Evolutionary conservation across 2,329 filamentous ascomycete genomes (phyloP).

Genomic region (Colletotrichum sp.): DNA sequence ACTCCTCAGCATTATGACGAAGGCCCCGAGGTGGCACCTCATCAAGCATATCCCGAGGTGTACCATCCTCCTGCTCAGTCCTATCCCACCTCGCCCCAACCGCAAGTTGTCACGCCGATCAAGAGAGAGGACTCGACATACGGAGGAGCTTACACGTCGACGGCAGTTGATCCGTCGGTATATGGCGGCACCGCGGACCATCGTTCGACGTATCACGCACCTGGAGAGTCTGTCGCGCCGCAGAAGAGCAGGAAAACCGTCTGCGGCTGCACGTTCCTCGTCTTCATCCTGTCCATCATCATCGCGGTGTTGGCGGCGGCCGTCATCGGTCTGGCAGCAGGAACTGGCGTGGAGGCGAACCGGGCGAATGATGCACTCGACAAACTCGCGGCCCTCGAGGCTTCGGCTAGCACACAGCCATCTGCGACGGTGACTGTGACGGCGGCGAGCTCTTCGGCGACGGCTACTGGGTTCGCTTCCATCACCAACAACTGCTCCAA

Average conservation of each 20-base stretch:
- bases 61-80: constrained; percentile 10
- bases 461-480: constrained; percentile 29
- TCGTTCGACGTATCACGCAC: not conserved
- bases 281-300: constrained; percentile 45
- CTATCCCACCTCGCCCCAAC: not conserved
- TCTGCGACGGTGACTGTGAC: constrained; percentile 22
- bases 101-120: constrained; percentile 1
- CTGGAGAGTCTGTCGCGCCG: not conserved
- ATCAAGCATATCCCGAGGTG: constrained; percentile 13
- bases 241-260: constrained; percentile 6
- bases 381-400: constrained; percentile 33
- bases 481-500: constrained; percentile 47
- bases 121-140: constrained; percentile 10
- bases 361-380: constrained; percentile 41
- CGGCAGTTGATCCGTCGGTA: constrained; percentile 2
- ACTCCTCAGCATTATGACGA: constrained; percentile 13
- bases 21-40: constrained; percentile 18
- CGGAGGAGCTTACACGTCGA: not conserved
- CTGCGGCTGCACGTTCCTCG: constrained; percentile 35
- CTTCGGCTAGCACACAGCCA: constrained; percentile 20
- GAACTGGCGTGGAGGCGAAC: constrained; percentile 45
- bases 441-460: constrained; percentile 24
- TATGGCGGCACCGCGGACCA: constrained; percentile 5
- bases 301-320: constrained; percentile 43
- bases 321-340: constrained; percentile 49